Evolutionary conservation across 108 stramenopile genomes (phyloP).

Genomic region (Skeletonema grethae): DNA sequence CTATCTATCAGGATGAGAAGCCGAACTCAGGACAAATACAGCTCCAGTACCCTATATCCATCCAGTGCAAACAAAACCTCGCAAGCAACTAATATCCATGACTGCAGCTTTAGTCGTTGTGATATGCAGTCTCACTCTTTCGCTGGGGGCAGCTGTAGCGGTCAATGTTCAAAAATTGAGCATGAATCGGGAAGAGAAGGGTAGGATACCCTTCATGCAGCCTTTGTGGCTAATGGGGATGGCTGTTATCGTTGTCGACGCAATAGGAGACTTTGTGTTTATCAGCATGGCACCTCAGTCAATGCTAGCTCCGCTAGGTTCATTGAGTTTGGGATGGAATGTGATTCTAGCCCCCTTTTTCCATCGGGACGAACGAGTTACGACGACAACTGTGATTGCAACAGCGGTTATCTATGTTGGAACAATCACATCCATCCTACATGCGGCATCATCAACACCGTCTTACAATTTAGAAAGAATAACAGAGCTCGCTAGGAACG

Average conservation of each 20-base stretch:
- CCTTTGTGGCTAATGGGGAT: conserved; percentile 47
- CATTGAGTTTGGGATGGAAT: conserved; percentile 52
- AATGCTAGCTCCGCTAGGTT: conserved; percentile 49
- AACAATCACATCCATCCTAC: conserved; percentile 42
- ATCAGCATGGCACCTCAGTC: conserved; percentile 56
- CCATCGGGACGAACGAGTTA: conserved; percentile 30
- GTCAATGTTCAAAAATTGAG: conserved; percentile 39
- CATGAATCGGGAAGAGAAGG: conserved; percentile 26
- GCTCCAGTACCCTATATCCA: too few species aligned
- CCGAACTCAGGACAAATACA: too few species aligned
- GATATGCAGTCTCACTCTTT: conserved; percentile 23
- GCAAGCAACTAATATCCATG: neutral
- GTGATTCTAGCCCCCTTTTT: conserved; percentile 41
- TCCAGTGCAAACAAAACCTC: too few species aligned
- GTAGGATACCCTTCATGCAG: conserved; percentile 31
- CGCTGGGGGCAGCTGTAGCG: conserved; percentile 30
- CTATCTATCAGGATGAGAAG: too few species aligned
- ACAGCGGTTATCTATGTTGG: conserved; percentile 49
- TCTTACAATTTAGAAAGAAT: conserved; percentile 42
- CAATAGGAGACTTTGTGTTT: conserved; percentile 48
- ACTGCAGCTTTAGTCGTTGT: neutral
- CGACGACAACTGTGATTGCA: conserved; percentile 21
- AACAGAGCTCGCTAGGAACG: conserved; percentile 11
- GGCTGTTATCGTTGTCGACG: conserved; percentile 23
- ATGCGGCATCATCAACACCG: conserved; percentile 34